These are phyloP conservation scores for Botrytis hyacinthi DNA, from an alignment of 2,329 filamentous ascomycete species.

Conservation along the genomic window DNA sequence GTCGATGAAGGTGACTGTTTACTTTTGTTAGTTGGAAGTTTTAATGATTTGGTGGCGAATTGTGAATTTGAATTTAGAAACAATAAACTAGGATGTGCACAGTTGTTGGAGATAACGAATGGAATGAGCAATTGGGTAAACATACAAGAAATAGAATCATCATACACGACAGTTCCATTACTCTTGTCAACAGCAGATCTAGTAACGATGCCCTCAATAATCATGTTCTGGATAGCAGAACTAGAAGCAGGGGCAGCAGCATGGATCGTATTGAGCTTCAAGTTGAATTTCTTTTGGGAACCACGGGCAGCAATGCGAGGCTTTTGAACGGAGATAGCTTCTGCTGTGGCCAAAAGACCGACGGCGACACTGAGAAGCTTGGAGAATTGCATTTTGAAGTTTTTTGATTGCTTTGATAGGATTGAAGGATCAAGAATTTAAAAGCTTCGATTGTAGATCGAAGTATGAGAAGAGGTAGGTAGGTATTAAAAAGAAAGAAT, in stretches of 20 bases:
- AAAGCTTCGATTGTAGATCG: neutral
- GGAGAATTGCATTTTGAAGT: constrained; percentile 20
- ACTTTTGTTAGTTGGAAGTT: neutral
- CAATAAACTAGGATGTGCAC: constrained; percentile 24
- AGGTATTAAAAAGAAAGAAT: neutral
- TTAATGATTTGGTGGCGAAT: neutral
- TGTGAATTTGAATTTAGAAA: constrained; percentile 24
- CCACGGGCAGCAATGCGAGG: constrained; percentile 13
- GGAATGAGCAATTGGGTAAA: neutral
- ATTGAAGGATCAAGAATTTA: neutral
- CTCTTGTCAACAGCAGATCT: constrained; percentile 9
- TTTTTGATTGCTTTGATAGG: neutral
- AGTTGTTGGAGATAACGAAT: constrained; percentile 8
- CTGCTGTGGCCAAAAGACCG: constrained; percentile 19
- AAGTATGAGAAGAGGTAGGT: constrained; percentile 4
- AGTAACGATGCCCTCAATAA: constrained; percentile 6
- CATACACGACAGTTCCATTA: constrained; percentile 12
- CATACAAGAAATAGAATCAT: constrained; percentile 21
- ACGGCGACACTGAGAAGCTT: constrained; percentile 17
- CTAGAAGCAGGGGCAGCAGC: constrained; percentile 15
- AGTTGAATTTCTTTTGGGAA: neutral
- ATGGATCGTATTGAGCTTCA: constrained; percentile 18
- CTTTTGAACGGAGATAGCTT: constrained; percentile 7
- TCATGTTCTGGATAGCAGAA: neutral
- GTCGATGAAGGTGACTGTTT: constrained; percentile 34